Evolutionary conservation across 768 basidiomycete species (phyloP).

Genomic region (Suillus fuscotomentosus): DNA sequence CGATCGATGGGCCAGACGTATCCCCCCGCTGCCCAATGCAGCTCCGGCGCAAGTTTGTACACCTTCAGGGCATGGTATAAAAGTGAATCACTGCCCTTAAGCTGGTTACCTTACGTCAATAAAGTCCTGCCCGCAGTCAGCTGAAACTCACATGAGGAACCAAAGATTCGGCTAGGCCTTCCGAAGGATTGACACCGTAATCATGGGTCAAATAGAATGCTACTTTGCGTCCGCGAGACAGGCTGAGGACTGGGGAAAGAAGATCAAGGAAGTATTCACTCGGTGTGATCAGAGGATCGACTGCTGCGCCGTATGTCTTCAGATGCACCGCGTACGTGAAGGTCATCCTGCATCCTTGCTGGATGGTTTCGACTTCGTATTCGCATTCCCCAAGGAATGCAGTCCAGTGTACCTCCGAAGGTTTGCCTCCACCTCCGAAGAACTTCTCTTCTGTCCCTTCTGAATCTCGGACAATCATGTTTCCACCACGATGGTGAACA

Average conservation of each 20-base stretch:
- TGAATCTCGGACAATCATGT: conserved; percentile 53
- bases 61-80: conserved; percentile 76
- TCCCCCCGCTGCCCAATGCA: conserved; percentile 82
- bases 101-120: conserved; percentile 34
- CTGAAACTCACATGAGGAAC: conserved; percentile 60
- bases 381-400: conserved; percentile 76
- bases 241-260: conserved; percentile 68
- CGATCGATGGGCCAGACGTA: conserved; percentile 79
- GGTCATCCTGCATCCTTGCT: conserved; percentile 66
- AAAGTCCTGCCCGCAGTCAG: not conserved
- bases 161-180: conserved; percentile 64
- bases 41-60: conserved; percentile 70
- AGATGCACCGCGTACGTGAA: conserved; percentile 73
- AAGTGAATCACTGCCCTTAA: conserved; percentile 75
- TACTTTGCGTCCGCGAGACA: conserved; percentile 67
- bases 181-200: conserved; percentile 69
- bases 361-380: conserved; percentile 69
- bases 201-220: conserved; percentile 71
- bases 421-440: conserved; percentile 57
- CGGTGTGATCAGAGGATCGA: conserved; percentile 67
- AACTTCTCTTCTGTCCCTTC: conserved; percentile 63
- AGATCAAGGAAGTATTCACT: conserved; percentile 74
- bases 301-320: conserved; percentile 61
- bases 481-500: conserved; percentile 70
- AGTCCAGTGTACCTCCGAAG: conserved; percentile 74